Base-by-base conservation (phyloP, 2,329 filamentous ascomycete genomes). In the Chaetomiaceae sp. region DNA sequence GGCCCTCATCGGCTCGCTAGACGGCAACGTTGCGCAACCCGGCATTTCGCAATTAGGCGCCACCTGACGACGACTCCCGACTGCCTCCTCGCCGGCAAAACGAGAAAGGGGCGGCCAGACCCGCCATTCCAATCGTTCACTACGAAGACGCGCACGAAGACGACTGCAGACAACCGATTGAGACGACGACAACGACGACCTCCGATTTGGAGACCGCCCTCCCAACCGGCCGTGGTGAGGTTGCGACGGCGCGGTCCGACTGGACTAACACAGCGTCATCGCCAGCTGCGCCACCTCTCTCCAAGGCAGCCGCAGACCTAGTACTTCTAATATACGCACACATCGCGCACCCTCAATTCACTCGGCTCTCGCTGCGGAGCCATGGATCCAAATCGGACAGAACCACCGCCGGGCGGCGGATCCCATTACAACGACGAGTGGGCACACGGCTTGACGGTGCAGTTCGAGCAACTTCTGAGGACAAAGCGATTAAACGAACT, bases 401-500 rank as follows among this genome's bases (percentile, higher is more conserved):
- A 52, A 29, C 37, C 41, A 38, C 49, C 54, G 6, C 45, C 53
- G 24, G 46, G 59, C 49, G 59, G 22, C 22, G 63, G 42, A 65
- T 59, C 32, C 69, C 73, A 6, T 78, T 79, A 24, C 58, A 83
- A 84, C 61, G 85, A 89, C 61, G 76, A 78, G 60, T 87, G 83
- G 81, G 88, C 89, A 20, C 76, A 80, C 59, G 86, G 89, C 49
- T 72, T 97, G 59, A 84, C 86, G 42, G 72, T 84, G 59, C 85
- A 88, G 61, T 96, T 96, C 65, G 88, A 95, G 64, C 84, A 89
- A 54, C 72, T 95, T 50, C 75, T 97, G 61, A 84, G 87, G 64
- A 88, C 86, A 48, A 90, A 87, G 72, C 81, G 89, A 65, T 81
- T 95, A 73, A 90, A 88, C 64, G 86, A 90, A 54, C 75, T 96